A percentile compares a stretch with the other conserved stretches of the same genome.
phyloP scores from a whole-genome alignment of 2,329 filamentous ascomycete species.

The Xylaria sp. region DNA sequence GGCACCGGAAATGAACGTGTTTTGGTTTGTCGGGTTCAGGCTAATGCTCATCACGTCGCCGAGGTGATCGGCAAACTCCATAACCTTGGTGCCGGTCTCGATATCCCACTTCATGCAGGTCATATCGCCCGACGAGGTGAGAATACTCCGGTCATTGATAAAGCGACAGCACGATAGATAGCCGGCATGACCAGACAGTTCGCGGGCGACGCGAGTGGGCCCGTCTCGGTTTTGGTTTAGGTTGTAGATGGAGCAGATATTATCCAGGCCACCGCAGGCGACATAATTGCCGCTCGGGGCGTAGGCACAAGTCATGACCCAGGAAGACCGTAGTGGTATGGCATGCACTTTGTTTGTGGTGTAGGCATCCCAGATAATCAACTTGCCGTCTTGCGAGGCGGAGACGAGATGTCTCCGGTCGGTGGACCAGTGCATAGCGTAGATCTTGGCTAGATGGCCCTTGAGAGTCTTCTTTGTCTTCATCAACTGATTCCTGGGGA shows the following conservation, averaged over 20 bases:
- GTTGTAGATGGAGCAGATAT: constrained; percentile 99
- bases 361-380: constrained; percentile 99
- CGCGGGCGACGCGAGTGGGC: constrained; percentile 94
- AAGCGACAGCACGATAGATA: constrained; percentile 99
- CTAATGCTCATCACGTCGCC: constrained; percentile 99
- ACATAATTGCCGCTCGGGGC: constrained; percentile 98
- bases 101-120: constrained; percentile 99
- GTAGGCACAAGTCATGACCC: constrained; percentile 99
- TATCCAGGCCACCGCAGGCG: constrained; percentile 97
- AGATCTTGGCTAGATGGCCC: constrained; percentile 98
- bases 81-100: constrained; percentile 95
- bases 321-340: constrained; percentile 95
- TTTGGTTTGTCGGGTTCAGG: constrained; percentile 98
- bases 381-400: constrained; percentile 97
- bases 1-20: constrained; percentile 98
- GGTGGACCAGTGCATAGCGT: constrained; percentile 99
- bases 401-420: constrained; percentile 97
- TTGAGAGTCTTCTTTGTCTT: constrained; percentile 97
- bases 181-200: constrained; percentile 95
- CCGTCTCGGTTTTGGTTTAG: constrained; percentile 93
- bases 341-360: constrained; percentile 99
- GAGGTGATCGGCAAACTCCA: constrained; percentile 97
- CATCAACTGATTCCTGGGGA: constrained; percentile 93
- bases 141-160: constrained; percentile 96
- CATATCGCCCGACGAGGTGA: constrained; percentile 99